These are phyloP conservation scores for Massospora cicadina DNA, from an alignment of 371 early-diverging fungal species.

Conservation along the genomic window DNA sequence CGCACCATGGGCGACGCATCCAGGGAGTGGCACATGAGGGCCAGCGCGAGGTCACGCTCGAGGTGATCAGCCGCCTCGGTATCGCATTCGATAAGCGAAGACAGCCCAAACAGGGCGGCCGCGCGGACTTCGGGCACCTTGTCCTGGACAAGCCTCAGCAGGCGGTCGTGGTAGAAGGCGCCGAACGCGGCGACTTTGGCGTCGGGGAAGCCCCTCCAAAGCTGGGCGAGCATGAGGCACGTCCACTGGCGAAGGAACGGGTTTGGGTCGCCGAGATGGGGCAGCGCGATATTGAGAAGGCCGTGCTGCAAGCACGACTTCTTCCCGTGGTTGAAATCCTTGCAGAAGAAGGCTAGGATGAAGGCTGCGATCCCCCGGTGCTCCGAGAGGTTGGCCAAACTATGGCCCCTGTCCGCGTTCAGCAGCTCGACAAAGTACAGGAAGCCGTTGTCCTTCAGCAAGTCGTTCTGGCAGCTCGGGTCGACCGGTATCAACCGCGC, in stretches of 20 bases:
- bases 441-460: slow-evolving; percentile 81
- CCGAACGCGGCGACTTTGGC: slow-evolving; percentile 52
- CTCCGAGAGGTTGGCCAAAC: slow-evolving; percentile 53
- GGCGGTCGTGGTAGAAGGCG: slow-evolving; percentile 42
- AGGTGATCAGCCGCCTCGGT: slow-evolving; percentile 48
- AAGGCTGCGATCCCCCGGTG: slow-evolving; percentile 82
- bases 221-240: slow-evolving; percentile 65
- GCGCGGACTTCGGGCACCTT: slow-evolving; percentile 72
- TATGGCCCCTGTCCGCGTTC: slow-evolving; percentile 34
- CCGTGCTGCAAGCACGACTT: slow-evolving; percentile 58
- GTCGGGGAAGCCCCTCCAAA: slow-evolving; percentile 63
- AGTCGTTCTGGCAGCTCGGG: slow-evolving; percentile 66
- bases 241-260: slow-evolving; percentile 84
- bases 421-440: slow-evolving; percentile 84
- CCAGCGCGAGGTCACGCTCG: slow-evolving; percentile 44
- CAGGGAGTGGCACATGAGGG: slow-evolving; percentile 35
- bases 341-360: slow-evolving; percentile 78
- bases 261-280: slow-evolving; percentile 53
- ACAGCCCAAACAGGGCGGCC: slow-evolving; percentile 58
- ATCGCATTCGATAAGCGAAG: slow-evolving; percentile 52
- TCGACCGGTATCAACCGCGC: slow-evolving; percentile 88
- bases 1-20: slow-evolving; percentile 75
- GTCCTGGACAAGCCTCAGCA: slow-evolving; percentile 42
- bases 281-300: slow-evolving; percentile 42
- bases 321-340: slow-evolving; percentile 60